Evolutionary conservation across 225 moss, liverwort and hornwort genomes (phyloP).

Genomic region (Marchantia paleacea): DNA sequence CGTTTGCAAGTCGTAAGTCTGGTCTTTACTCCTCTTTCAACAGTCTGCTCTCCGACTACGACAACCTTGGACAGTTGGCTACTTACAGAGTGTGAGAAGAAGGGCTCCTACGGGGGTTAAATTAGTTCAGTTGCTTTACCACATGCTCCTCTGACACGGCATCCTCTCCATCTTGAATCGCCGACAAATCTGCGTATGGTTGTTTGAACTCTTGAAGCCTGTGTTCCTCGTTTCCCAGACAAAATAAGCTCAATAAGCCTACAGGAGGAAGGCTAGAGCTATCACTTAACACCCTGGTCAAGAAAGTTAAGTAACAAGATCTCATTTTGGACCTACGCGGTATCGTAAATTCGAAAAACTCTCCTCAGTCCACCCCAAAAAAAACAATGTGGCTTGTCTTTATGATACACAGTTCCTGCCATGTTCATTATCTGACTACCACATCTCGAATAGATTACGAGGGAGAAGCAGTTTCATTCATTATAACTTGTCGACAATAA

Average conservation of each 20-base stretch:
- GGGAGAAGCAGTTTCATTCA: too few relatives aligned
- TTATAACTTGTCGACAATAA: too few relatives aligned
- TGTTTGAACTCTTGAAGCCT: background rate
- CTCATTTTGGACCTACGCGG: too few relatives aligned
- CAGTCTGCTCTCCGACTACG: background rate
- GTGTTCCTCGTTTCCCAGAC: conserved; percentile 3
- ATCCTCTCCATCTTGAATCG: conserved; percentile 13
- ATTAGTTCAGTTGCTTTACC: conserved; percentile 11
- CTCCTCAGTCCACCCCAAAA: too few relatives aligned
- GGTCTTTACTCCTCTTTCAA: background rate
- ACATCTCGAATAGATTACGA: too few relatives aligned
- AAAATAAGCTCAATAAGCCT: background rate
- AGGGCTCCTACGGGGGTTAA: background rate
- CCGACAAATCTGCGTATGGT: background rate
- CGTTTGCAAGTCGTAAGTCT: background rate
- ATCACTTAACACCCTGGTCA: background rate
- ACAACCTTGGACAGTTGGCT: background rate
- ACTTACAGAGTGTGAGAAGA: background rate
- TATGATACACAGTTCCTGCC: too few relatives aligned
- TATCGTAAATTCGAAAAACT: too few relatives aligned
- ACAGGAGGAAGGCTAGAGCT: background rate
- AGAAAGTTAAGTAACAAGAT: too few relatives aligned
- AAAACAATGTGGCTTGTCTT: too few relatives aligned
- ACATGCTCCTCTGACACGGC: conserved; percentile 6
- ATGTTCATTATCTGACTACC: too few relatives aligned